Conservation (phyloP, 2,329 filamentous ascomycete species). For the Aspergillus sp. region DNA sequence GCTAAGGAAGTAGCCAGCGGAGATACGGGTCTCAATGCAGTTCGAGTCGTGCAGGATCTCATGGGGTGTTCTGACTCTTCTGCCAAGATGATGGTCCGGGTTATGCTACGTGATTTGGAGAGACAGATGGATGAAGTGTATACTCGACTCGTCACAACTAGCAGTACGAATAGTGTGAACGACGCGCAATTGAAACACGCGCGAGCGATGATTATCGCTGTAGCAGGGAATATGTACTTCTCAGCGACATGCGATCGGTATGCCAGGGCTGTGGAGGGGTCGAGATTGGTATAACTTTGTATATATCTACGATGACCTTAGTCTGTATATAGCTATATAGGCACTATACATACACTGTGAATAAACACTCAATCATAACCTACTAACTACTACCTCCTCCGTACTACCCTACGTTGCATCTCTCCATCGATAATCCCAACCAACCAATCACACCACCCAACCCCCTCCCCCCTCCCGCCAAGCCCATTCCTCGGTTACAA, state of each 20-base stretch:
- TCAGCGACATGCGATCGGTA: constrained; percentile 19
- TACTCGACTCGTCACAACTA: background rate
- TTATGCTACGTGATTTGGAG: constrained; percentile 16
- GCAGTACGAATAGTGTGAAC: background rate
- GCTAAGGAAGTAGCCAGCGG: constrained; percentile 14
- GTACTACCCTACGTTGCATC: too few species aligned
- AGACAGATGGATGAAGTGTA: constrained; percentile 14
- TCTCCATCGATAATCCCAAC: too few species aligned
- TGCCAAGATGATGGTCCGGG: constrained; percentile 7
- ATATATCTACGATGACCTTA: background rate
- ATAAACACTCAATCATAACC: background rate
- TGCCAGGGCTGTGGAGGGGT: constrained; percentile 12
- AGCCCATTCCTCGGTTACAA: background rate
- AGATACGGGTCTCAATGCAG: constrained; percentile 12
- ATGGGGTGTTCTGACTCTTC: background rate
- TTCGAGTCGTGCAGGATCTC: constrained; percentile 12
- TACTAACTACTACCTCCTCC: too few species aligned
- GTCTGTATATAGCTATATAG: too few species aligned
- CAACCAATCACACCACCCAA: too few species aligned
- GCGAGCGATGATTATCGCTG: constrained; percentile 8
- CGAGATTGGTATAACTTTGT: background rate
- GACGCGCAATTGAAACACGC: constrained; percentile 8
- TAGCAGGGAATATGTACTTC: constrained; percentile 20
- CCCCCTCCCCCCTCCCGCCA: background rate
- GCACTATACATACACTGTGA: background rate